Conservation (phyloP, 805 yeast species). For the Candida sonorensis region DNA sequence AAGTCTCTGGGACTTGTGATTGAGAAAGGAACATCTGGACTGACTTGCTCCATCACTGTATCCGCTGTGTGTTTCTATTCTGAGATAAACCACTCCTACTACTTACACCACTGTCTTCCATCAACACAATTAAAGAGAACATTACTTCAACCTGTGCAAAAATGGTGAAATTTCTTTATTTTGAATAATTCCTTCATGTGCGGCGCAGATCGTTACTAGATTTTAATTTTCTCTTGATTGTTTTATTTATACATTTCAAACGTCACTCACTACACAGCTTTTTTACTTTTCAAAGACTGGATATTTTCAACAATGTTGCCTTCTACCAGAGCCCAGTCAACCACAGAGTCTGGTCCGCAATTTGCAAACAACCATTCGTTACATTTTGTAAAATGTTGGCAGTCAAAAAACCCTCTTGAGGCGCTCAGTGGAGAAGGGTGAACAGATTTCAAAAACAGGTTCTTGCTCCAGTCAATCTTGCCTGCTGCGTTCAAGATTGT, state of each 20-base stretch:
- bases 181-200: too few species aligned
- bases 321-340: constrained; percentile 21
- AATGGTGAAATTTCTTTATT: too few species aligned
- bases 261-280: neutral
- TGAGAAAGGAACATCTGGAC: too few species aligned
- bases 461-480: constrained; percentile 25
- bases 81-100: too few species aligned
- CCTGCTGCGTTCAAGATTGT: constrained; percentile 26
- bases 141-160: too few species aligned
- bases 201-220: too few species aligned
- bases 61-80: too few species aligned
- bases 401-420: constrained; percentile 74
- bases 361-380: constrained; percentile 65
- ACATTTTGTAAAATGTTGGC: constrained; percentile 64
- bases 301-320: neutral
- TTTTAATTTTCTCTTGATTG: too few species aligned
- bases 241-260: neutral
- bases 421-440: constrained; percentile 98
- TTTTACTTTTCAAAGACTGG: neutral
- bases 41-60: too few species aligned
- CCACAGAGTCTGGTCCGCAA: constrained; percentile 23
- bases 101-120: too few species aligned
- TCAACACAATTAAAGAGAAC: too few species aligned
- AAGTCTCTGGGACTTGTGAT: too few species aligned
- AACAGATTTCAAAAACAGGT: constrained; percentile 60